Evolutionary conservation across 176 grass and related monocot genomes (phyloP).

Genomic region (Oryza punctata): DNA sequence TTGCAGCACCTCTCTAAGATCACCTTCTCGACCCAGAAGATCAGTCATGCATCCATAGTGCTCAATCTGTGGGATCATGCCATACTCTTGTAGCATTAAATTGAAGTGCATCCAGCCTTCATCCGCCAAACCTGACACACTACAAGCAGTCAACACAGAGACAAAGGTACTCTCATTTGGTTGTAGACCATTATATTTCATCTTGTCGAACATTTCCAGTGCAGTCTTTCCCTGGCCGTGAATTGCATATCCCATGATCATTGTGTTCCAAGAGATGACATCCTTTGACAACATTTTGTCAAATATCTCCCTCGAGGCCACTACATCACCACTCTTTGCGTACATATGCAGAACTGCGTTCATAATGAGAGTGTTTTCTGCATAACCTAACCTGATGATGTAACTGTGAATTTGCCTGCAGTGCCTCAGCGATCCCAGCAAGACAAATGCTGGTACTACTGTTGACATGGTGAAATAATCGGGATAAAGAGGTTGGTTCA

Average conservation of each 20-base stretch:
- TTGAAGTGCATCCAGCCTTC: slow-evolving; percentile 83
- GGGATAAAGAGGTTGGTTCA: slow-evolving; percentile 48
- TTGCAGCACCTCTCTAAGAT: slow-evolving; percentile 52
- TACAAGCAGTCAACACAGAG: slow-evolving; percentile 88
- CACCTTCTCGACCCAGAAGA: slow-evolving; percentile 67
- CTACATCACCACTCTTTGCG: slow-evolving; percentile 68
- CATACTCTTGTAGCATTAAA: slow-evolving; percentile 72
- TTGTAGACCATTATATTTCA: slow-evolving; percentile 56
- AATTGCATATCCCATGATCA: slow-evolving; percentile 85
- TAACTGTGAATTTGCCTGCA: slow-evolving; percentile 84
- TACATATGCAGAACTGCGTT: slow-evolving; percentile 83
- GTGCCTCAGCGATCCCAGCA: slow-evolving; percentile 58
- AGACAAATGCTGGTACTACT: slow-evolving; percentile 62
- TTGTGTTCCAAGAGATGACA: slow-evolving; percentile 82
- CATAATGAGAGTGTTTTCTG: slow-evolving; percentile 50
- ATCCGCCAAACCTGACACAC: slow-evolving; percentile 59
- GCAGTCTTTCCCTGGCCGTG: slow-evolving; percentile 72
- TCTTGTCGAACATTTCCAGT: slow-evolving; percentile 60
- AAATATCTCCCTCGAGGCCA: slow-evolving; percentile 64
- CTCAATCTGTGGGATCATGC: slow-evolving; percentile 69
- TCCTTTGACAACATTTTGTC: slow-evolving; percentile 59
- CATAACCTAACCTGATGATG: slow-evolving; percentile 55
- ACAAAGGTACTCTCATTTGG: slow-evolving; percentile 82
- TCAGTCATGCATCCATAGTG: slow-evolving; percentile 93
- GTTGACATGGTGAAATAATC: slow-evolving; percentile 79